Evolutionary conservation across 2,329 filamentous ascomycete genomes (phyloP), one percentile per base, ranked within the genome.

Genomic region (Cercospora citrullina): DNA sequence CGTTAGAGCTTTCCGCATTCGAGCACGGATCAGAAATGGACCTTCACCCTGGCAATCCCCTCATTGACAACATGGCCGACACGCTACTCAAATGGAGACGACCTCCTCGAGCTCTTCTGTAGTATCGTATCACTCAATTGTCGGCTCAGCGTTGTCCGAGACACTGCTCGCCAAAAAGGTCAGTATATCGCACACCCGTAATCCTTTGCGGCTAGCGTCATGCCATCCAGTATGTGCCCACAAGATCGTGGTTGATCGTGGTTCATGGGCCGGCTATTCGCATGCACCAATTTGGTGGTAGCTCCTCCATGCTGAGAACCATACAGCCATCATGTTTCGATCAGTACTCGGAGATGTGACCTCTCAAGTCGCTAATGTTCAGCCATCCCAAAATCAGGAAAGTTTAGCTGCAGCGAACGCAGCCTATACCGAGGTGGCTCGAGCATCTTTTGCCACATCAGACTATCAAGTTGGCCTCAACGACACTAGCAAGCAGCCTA

Each of bases 391-490:
- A 63, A 18, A 4, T 18, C 18, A 33, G 28, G 33, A 45, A 14
- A n/a, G 5, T 18, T 4, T 30, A 28, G 23, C 36, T 31, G 23
- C 16, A 33, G 9, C 31, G 9, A 3, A 18, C n/a, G 8, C 21
- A 28, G 60, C 9, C n/a, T 9, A 48, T 12, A 33, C 10, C 12
- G 58, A 18, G 6, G 64, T 64, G 5, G 59, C 63, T 28, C 33
- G 53, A 42, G 64, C 62, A 21, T 69, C 63, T 42, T 66, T 63
- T 36, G 31, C 55, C n/a, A 48, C 36, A 6, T 51, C 51, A 31
- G 45, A 66, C 33, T 51, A 64, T 23, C 60, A 64, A 57, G 42
- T 57, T 10, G 42, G 53, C 48, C 60, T 64, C 5, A 60, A 55
- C 2, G 36, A 26, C 5, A 48, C 18, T n/a, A 45, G 60, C 4